These are phyloP conservation scores for Pseudomonodictys pantanalensis DNA, from an alignment of 495 filamentous ascomycete genomes.

Conservation along the genomic window DNA sequence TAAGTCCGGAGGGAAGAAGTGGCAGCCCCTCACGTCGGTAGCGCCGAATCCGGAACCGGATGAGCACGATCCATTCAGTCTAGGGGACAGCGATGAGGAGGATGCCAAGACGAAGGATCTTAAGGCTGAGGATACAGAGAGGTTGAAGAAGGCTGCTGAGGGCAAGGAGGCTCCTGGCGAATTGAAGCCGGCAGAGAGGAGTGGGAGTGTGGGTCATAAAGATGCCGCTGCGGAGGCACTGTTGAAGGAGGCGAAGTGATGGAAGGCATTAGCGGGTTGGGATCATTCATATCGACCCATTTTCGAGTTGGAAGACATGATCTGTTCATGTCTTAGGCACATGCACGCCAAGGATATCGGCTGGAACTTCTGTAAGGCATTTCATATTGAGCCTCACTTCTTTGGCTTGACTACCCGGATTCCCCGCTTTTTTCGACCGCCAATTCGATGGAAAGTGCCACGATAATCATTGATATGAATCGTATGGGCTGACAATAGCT, in stretches of 20 bases:
- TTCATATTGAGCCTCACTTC: too few species aligned
- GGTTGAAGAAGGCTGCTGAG: slow-evolving; percentile 65
- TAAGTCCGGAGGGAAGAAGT: slow-evolving; percentile 68
- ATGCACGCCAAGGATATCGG: too few species aligned
- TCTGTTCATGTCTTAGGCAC: too few species aligned
- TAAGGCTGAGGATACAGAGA: slow-evolving; percentile 63
- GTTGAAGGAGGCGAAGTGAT: slow-evolving; percentile 36
- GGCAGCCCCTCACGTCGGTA: slow-evolving; percentile 87
- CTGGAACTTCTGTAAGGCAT: too few species aligned
- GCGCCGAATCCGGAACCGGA: slow-evolving; percentile 77
- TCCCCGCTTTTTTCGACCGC: too few species aligned
- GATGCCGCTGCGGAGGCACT: slow-evolving; percentile 48
- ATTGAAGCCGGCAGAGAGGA: slow-evolving; percentile 40
- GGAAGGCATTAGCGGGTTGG: too few species aligned
- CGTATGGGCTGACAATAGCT: too few species aligned
- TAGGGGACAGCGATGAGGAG: slow-evolving; percentile 93
- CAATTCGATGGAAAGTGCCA: too few species aligned
- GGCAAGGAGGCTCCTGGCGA: slow-evolving; percentile 36
- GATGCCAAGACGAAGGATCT: slow-evolving; percentile 67
- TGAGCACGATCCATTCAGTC: slow-evolving; percentile 93
- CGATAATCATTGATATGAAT: too few species aligned
- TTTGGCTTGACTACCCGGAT: too few species aligned
- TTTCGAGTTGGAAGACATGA: too few species aligned
- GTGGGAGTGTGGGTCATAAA: slow-evolving; percentile 43
- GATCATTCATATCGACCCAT: too few species aligned